A percentile compares a stretch with the other conserved stretches of the same genome.
Evolutionary conservation across 75 land plant genomes (phyloP).

Genomic region (Cunninghamia lanceolata): DNA sequence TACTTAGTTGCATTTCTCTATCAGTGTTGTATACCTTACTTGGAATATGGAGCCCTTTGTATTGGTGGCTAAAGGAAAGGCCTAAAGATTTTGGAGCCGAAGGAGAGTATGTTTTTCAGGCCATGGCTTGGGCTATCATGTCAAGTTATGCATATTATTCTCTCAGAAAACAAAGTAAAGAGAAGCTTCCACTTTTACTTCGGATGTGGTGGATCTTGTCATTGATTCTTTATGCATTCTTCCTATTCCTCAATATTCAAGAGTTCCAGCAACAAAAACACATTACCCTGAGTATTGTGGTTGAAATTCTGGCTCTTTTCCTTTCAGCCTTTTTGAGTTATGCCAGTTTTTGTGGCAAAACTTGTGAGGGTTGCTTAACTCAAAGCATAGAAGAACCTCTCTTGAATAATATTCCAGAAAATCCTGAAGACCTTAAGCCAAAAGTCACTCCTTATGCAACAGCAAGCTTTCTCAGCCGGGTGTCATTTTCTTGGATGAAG

Average conservation of each 20-base stretch:
- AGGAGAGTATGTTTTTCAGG: not conserved
- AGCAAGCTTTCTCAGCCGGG: constrained; percentile 46
- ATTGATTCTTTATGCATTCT: constrained; percentile 20
- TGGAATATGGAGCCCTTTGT: not conserved
- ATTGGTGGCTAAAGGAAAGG: not conserved
- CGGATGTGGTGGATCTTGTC: constrained; percentile 49
- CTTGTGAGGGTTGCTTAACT: constrained; percentile 15
- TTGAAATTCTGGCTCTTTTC: constrained; percentile 14
- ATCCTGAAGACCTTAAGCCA: not conserved
- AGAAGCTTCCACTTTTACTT: constrained; percentile 26
- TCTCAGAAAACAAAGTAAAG: not conserved
- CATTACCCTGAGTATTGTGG: constrained; percentile 3
- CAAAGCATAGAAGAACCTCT: constrained; percentile 1
- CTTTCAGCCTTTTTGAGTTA: constrained; percentile 26
- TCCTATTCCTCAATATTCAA: constrained; percentile 22
- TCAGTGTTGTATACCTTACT: not conserved
- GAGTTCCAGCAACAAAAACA: constrained; percentile 2
- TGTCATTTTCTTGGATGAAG: constrained; percentile 76
- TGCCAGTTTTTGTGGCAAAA: constrained; percentile 23
- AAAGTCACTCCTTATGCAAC: constrained; percentile 47
- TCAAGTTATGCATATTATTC: not conserved
- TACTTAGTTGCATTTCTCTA: not conserved
- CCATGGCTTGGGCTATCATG: not conserved
- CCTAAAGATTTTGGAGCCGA: not conserved
- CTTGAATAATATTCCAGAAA: not conserved